phyloP scores from a whole-genome alignment of 2,329 filamentous ascomycete genomes.

The Parastagonospora avenae region DNA sequence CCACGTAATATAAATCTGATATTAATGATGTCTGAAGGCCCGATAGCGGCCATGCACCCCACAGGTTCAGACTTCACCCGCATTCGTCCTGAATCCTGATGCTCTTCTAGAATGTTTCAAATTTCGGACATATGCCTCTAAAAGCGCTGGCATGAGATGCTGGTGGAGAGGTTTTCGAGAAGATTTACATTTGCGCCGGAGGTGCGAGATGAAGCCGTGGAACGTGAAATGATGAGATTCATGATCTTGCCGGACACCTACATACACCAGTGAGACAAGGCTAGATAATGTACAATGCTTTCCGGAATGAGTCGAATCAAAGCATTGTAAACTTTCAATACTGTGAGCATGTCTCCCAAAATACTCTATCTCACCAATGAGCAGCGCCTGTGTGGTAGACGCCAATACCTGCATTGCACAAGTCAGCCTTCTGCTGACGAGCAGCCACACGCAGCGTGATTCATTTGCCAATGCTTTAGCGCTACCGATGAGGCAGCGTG shows the following conservation, averaged over 20 bases:
- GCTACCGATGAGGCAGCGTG: not conserved
- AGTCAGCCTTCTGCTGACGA: not conserved
- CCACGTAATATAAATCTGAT: constrained; percentile 7
- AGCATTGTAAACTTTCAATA: too few relatives aligned
- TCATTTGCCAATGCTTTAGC: not conserved
- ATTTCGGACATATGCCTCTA: not conserved
- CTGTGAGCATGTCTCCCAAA: too few relatives aligned
- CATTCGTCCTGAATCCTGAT: not conserved
- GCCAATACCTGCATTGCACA: too few relatives aligned
- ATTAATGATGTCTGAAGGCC: constrained; percentile 6
- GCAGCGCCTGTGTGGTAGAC: too few relatives aligned
- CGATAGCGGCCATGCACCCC: constrained; percentile 6
- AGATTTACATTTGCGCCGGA: not conserved
- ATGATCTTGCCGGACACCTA: not conserved
- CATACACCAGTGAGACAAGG: too few relatives aligned
- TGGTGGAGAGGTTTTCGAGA: not conserved
- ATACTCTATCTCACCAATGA: too few relatives aligned
- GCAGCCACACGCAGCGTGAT: not conserved
- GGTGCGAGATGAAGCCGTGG: not conserved
- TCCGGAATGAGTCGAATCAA: too few relatives aligned
- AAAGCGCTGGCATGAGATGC: not conserved
- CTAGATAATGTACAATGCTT: too few relatives aligned
- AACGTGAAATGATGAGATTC: too few relatives aligned
- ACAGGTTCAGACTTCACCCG: constrained; percentile 8
- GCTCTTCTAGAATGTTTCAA: constrained; percentile 14